Base-by-base conservation (phyloP, 345 rosid genomes). In the Anastatica hierochuntica region DNA sequence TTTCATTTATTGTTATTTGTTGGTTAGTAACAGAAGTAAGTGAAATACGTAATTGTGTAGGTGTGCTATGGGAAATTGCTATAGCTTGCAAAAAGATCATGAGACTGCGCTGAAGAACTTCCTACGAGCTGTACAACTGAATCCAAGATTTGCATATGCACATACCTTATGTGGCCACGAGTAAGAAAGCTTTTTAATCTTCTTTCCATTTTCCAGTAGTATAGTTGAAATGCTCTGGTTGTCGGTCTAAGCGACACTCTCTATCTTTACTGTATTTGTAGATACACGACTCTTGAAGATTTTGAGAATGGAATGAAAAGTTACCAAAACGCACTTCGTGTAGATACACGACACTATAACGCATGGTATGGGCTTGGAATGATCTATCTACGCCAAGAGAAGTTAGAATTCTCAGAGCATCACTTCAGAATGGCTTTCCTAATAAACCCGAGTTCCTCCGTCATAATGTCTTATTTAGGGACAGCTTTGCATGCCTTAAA, bases 1-100 rank as follows among this genome's bases (percentile, higher is more conserved):
- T 29, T 49, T 49, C 40, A 31, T 52, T 21, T 60, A 7, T 13
- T 31, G 14, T 45, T 30, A 18, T 13, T 7, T 24, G n/a, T n/a
- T n/a, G n/a, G n/a, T n/a, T n/a, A n/a, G n/a, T n/a, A n/a, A n/a
- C n/a, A n/a, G 6, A 10, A 37, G 7, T 37, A 7, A 16, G 17
- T 37, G 23, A 65, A 52, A 8, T 14, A 9, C 19, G 10, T 16
- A 15, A 49, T 67, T 53, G 42, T 76, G 70, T 71, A 92, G 98
- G 98, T 83, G 88, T 78, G 98, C 98, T 42, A 79, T 85, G 94
- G 98, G 98, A 46, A 92, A 92, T 57, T 85, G 98, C 73, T 92
- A 79, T 63, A 88, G 98, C 73, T 76, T 83, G 75, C 98, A 85
- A 79, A 88, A 92, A 76, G 97, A 92, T 79, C 98, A 92, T 44